Conservation (phyloP, 202 grass and related monocot genomes). For the Carex sylvatica region DNA sequence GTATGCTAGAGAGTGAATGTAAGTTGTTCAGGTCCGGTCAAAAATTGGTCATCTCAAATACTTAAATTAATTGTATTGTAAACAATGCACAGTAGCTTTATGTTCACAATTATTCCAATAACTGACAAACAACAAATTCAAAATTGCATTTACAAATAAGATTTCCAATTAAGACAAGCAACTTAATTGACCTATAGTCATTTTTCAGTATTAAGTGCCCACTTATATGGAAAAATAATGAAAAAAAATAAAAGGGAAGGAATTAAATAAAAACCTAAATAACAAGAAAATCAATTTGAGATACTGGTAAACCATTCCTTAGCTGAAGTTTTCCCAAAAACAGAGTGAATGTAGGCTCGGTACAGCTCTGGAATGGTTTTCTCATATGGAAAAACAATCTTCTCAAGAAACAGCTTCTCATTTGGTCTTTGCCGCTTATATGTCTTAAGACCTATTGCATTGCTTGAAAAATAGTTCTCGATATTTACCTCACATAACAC, state of each 20-base stretch:
- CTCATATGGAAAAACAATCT: not conserved
- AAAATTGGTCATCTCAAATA: no score
- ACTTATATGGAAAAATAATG: not conserved
- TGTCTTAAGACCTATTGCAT: no score
- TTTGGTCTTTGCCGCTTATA: no score
- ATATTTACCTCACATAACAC: no score
- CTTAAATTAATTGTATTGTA: no score
- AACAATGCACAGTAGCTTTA: no score
- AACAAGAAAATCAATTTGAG: not conserved
- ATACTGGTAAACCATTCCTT: not conserved
- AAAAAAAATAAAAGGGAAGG: no score
- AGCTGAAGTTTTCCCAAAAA: not conserved
- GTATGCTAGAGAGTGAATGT: no score
- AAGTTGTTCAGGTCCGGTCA: no score
- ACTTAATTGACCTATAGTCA: not conserved
- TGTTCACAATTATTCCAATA: not conserved
- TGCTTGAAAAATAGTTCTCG: no score
- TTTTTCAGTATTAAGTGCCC: not conserved
- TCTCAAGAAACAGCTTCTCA: not conserved
- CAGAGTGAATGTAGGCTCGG: not conserved
- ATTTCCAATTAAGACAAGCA: not conserved
- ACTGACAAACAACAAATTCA: not conserved
- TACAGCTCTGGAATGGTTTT: not conserved
- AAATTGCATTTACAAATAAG: not conserved
- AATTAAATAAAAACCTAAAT: not conserved